Conservation (phyloP, 23 red algal genomes). For the Cyanidium caldarium region DNA sequence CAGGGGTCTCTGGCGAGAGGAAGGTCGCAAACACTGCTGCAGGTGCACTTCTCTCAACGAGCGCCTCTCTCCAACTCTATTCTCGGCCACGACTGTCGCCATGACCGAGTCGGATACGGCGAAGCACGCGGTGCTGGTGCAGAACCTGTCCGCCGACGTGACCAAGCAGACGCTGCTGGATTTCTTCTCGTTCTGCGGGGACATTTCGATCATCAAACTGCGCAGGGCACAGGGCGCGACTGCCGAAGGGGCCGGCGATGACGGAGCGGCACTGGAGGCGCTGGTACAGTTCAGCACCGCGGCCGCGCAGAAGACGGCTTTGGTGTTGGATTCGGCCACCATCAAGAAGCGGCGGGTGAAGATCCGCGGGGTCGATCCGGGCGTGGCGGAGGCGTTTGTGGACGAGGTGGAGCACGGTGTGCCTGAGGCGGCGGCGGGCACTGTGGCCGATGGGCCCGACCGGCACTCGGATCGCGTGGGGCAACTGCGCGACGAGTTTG, state of each 20-base stretch:
- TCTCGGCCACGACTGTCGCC: not conserved
- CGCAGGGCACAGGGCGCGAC: not conserved
- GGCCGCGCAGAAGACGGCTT: conserved; percentile 8
- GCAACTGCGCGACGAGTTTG: conserved; percentile 10
- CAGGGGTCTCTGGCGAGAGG: not conserved
- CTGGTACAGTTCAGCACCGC: conserved; percentile 1
- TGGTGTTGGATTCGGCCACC: conserved; percentile 13
- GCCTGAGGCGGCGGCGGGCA: not conserved
- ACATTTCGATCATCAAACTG: conserved; percentile 11
- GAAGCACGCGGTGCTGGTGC: conserved; percentile 13
- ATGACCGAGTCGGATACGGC: not conserved
- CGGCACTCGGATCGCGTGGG: not conserved
- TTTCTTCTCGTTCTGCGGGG: conserved; percentile 24
- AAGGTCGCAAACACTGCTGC: not conserved
- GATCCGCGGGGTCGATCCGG: not conserved
- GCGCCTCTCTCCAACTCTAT: not conserved
- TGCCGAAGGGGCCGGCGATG: not conserved
- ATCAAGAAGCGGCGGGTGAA: conserved; percentile 6
- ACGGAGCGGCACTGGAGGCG: conserved; percentile 6
- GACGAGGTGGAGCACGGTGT: not conserved
- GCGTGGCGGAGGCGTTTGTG: not conserved
- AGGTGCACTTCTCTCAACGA: not conserved
- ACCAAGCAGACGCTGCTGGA: conserved; percentile 12
- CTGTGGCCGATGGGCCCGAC: not conserved
- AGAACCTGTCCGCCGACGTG: conserved; percentile 9